Evolutionary conservation across 805 yeast genomes (phyloP), one percentile per base, ranked within the genome.

Genomic region (Saturnispora dispora): DNA sequence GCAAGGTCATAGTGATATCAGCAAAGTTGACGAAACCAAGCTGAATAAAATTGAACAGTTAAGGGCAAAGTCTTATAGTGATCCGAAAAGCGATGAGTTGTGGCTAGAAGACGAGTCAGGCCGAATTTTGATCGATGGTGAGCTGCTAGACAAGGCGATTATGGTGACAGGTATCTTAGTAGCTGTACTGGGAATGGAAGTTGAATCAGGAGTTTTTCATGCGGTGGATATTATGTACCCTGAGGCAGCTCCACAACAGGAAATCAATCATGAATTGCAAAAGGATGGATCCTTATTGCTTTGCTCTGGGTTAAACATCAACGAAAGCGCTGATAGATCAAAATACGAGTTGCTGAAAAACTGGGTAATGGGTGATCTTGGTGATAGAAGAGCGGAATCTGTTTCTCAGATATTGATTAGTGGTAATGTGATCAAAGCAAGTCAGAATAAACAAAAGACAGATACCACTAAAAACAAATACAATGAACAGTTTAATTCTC

Each of bases 41-140:
- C 44, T 50, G 11, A 23, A 47, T 10, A 46, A 18, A 27, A 23
- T 33, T 53, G 54, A 46, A 54, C 59, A 22, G 51, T 64, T 17
- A 63, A 61, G 73, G 63, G 52, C 65, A 48, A 60, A 70, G 6
- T 65, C 79, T 28, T 84, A 83, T 54, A 69, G 74, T 8, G 84
- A 79, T 57, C 76, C 80, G 0, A 74, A 69, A 30, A 64, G 77
- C 15, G 87, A 83, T 60, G 77, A 74, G 56, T 61, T 86, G 27
- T 80, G 82, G 83, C 64, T 93, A 35, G 98, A 93, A 65, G 99
- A 93, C 67, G 96, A 89, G 60, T 81, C 89, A 51, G 99, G 99
- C 3, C 73, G 99, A 47, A 83, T 95, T 6, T 64, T 80, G 32
- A 68, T 93, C 22, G 81, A 78, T 46, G 79, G 79, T 44, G 90